Evolutionary conservation across 345 rosid genomes (phyloP), one percentile per base, ranked within the genome.

Genomic region (Leavenworthia alabamica): DNA sequence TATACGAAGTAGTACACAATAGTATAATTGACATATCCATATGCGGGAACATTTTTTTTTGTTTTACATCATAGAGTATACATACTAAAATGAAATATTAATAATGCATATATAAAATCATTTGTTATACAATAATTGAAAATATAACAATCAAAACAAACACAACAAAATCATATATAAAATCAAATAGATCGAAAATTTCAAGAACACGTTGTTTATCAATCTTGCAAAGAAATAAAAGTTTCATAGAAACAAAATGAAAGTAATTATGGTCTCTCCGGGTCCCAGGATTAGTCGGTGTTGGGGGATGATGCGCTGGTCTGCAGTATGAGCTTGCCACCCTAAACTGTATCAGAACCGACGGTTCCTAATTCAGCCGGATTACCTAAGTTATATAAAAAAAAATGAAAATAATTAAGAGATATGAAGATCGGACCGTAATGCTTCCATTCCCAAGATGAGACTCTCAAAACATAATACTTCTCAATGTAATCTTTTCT

Each of bases 401-500:
- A 47, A 23, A 35, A n/a, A 47, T 46, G 24, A 14, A 45, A n/a
- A 15, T 36, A 35, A 36, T 9, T 3, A 23, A 47, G 37, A 49
- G 50, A 63, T 50, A 39, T 28, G 59, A 27, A 51, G 59, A 63
- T 51, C 68, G 68, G 59, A 63, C 68, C 59, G 49, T 63, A 17
- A 50, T n/a, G 68, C 68, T 63, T 63, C 42, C 68, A 63, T 63
- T 63, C 68, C 68, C 68, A 31, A 5, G 31, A 16, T 62, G 15
- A 49, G 67, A 49, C 37, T 62, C 29, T 37, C 28, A 62, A 7
- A 50, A 41, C 40, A 20, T 20, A 20, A 20, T 20, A 20, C 22
- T 20, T 20, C 22, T 20, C 22, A 2, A 20, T 20, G 22, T 20
- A 20, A 20, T 20, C 20, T 23, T 31, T 47, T 7, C 10, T 4